These are phyloP conservation scores for Hapsidospora chrysogenum DNA, from an alignment of 495 filamentous ascomycete genomes.

Conservation along the genomic window DNA sequence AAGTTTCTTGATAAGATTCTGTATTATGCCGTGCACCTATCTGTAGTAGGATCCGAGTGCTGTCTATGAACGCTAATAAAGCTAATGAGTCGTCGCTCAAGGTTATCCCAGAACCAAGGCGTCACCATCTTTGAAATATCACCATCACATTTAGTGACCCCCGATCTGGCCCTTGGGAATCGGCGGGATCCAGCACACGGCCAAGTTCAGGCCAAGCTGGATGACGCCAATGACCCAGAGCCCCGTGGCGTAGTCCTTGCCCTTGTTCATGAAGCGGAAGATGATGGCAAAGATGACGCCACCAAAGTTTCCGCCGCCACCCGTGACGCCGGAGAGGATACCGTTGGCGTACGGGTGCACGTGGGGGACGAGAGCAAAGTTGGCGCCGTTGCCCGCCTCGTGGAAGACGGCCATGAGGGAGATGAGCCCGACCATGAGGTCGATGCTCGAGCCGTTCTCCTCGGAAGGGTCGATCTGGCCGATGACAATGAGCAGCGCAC, in stretches of 20 bases:
- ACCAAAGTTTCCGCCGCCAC: constrained; percentile 68
- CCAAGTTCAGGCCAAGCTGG: constrained; percentile 47
- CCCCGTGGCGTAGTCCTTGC: constrained; percentile 43
- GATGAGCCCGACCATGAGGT: constrained; percentile 62
- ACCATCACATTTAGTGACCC: too few relatives aligned
- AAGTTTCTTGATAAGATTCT: too few relatives aligned
- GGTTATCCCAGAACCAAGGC: too few relatives aligned
- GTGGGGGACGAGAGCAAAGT: constrained; percentile 74
- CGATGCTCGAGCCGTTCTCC: constrained; percentile 10
- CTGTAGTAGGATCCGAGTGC: too few relatives aligned
- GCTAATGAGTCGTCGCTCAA: too few relatives aligned
- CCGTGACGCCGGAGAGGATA: constrained; percentile 60
- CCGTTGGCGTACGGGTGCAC: constrained; percentile 54
- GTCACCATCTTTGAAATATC: too few relatives aligned
- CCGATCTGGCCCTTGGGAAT: constrained; percentile 54
- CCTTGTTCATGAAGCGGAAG: constrained; percentile 41
- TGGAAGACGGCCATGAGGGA: constrained; percentile 57
- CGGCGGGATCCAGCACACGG: constrained; percentile 55
- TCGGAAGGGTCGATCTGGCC: constrained; percentile 44
- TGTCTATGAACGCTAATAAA: too few relatives aligned
- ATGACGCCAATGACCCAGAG: constrained; percentile 79
- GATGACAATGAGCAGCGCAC: constrained; percentile 51
- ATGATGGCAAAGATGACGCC: constrained; percentile 76
- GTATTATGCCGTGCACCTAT: too few relatives aligned
- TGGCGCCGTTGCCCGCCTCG: constrained; percentile 68